Evolutionary conservation across 1,284 basidiomycete species (phyloP), one percentile per base, ranked within the genome.

Genomic region (Vanrija sp.): DNA sequence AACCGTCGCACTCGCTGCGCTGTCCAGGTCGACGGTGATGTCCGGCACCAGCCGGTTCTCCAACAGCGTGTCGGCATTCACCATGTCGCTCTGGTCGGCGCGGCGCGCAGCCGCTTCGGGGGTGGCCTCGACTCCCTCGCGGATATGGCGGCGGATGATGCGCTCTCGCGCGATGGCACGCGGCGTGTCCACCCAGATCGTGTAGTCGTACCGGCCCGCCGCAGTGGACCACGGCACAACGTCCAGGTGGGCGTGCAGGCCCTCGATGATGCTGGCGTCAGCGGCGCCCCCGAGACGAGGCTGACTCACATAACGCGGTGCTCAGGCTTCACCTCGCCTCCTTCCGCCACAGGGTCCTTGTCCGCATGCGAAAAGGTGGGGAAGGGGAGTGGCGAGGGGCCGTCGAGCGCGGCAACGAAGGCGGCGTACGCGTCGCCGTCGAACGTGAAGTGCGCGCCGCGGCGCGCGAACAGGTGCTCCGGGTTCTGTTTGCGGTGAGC

Each of bases 381-480:
- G 38, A 57, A 57, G 7, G 38, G 43, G n/a, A 51, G 43, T n/a
- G 25, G 23, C 0, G 8, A 4, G 1, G 21, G 18, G 14, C n/a
- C 25, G 43, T 49, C 47, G 1, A 57, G 29, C 29, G 7, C 19
- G 3, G 15, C 2, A 26, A 57, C 21, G 28, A 57, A 57, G 15
- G 43, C 14, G 7, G 38, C 38, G 29, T 46, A 57, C 29, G 29
- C 6, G 2, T 7, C 39, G 5, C 44, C 56, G 45, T 57, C 51
- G 38, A 57, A 57, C 10, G 56, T 57, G n/a, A 50, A 57, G 51
- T 57, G 48, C 1, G 56, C 56, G 6, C 56, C 56, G 18, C 56
- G 47, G 6, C 56, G 51, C 3, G 28, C 34, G 38, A 57, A 53
- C 3, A 57, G 43, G 38, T 34, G 38, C 3, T 34, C 44, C 5